phyloP scores from a whole-genome alignment of 768 basidiomycete genomes.

The Tephrocybe sp. region DNA sequence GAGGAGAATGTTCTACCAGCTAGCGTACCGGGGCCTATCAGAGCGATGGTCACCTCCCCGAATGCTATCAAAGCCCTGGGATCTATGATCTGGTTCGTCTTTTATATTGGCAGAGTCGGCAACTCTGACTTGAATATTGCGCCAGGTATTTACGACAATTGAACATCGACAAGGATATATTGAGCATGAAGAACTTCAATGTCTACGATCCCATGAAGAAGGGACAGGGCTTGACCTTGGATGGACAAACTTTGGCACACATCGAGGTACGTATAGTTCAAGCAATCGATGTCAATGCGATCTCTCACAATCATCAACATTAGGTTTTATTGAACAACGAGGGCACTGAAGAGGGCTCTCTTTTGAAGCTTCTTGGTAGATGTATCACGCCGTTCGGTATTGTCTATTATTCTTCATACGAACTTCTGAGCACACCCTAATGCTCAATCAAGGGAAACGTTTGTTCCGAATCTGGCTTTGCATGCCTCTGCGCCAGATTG shows the following conservation, averaged over 20 bases:
- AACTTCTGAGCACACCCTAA: slow-evolving; percentile 1
- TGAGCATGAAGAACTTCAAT: slow-evolving; percentile 97
- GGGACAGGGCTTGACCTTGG: slow-evolving; percentile 83
- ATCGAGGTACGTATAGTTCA: slow-evolving; percentile 66
- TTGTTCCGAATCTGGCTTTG: slow-evolving; percentile 97
- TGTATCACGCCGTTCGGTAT: slow-evolving; percentile 94
- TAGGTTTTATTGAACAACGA: slow-evolving; percentile 90
- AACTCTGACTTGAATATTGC: slow-evolving; percentile 14
- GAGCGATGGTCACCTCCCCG: slow-evolving; percentile 63
- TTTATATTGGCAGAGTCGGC: slow-evolving; percentile 14
- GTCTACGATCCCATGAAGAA: slow-evolving; percentile 93
- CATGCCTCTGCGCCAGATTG: slow-evolving; percentile 79
- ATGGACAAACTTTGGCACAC: slow-evolving; percentile 95
- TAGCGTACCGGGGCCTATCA: slow-evolving; percentile 70
- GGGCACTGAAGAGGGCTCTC: slow-evolving; percentile 88
- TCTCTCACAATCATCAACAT: slow-evolving; percentile 3
- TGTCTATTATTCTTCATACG: slow-evolving; percentile 18
- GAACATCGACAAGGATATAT: slow-evolving; percentile 93
- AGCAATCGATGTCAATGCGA: neutral
- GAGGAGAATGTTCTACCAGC: slow-evolving; percentile 37
- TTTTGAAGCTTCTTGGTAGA: slow-evolving; percentile 77
- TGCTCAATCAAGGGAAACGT: slow-evolving; percentile 69
- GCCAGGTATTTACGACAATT: slow-evolving; percentile 83
- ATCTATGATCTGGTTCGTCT: slow-evolving; percentile 80
- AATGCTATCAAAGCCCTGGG: slow-evolving; percentile 85